phyloP scores from a whole-genome alignment of 192 early-diverging fungal species.

The Helicostylum pulchrum region DNA sequence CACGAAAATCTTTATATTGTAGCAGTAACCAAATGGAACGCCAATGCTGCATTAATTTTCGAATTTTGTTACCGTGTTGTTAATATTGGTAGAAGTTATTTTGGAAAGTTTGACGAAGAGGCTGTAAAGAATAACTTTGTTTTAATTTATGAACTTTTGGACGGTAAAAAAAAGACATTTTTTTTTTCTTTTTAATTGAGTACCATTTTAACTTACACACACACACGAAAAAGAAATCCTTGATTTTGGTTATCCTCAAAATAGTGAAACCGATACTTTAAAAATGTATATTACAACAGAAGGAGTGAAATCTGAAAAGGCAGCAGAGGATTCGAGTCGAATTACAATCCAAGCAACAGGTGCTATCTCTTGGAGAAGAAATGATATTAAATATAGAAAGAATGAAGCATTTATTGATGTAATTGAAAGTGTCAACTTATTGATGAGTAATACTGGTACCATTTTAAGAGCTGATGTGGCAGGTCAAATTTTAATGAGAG shows the following conservation, averaged over 20 bases:
- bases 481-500: conserved; percentile 89
- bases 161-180: conserved; percentile 43
- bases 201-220: not conserved
- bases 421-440: conserved; percentile 86
- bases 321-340: conserved; percentile 76
- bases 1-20: conserved; percentile 97
- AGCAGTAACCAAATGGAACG: conserved; percentile 94
- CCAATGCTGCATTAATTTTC: conserved; percentile 93
- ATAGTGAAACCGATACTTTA: conserved; percentile 77
- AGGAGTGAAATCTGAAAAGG: conserved; percentile 73
- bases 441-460: conserved; percentile 75
- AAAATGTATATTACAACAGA: conserved; percentile 85
- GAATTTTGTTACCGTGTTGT: conserved; percentile 92
- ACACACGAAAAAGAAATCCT: conserved; percentile 54
- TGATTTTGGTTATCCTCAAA: conserved; percentile 88
- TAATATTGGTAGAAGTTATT: conserved; percentile 90
- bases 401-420: conserved; percentile 78
- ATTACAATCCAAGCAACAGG: conserved; percentile 94
- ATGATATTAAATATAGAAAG: conserved; percentile 86
- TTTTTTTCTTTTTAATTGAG: not conserved
- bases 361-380: conserved; percentile 87
- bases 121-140: conserved; percentile 86
- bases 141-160: conserved; percentile 80
- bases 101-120: conserved; percentile 81
- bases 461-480: conserved; percentile 86